phyloP scores from a whole-genome alignment of 2,329 filamentous ascomycete species.

The Ophiocordyceps robertsii region DNA sequence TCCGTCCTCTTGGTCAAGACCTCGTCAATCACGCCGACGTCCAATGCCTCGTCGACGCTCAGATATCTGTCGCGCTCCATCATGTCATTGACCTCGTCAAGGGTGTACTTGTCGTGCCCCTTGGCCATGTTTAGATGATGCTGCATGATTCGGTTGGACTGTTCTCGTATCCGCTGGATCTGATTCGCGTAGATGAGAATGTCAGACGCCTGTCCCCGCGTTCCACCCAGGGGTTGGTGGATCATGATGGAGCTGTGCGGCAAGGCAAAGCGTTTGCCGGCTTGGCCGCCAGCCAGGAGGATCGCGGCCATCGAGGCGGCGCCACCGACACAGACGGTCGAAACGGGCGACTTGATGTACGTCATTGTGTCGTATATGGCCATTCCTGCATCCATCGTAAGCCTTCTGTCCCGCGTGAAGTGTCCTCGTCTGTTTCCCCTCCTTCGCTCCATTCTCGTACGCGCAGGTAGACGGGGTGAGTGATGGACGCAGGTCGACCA shows the following conservation, averaged over 20 bases:
- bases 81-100: conserved; percentile 79
- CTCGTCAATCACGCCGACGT: conserved; percentile 84
- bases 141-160: conserved; percentile 84
- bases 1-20: conserved; percentile 56
- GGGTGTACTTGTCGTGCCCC: conserved; percentile 58
- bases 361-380: conserved; percentile 99
- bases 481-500: too few species aligned
- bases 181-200: conserved; percentile 97
- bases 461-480: not conserved
- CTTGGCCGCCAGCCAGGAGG: conserved; percentile 71
- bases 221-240: conserved; percentile 78
- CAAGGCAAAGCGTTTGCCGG: conserved; percentile 75
- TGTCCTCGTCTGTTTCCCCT: not conserved
- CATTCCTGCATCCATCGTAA: conserved; percentile 29
- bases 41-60: conserved; percentile 74
- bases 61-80: conserved; percentile 98
- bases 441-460: not conserved
- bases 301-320: conserved; percentile 92
- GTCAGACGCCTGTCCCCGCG: conserved; percentile 54
- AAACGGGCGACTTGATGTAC: conserved; percentile 87
- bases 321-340: conserved; percentile 87
- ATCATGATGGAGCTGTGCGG: conserved; percentile 97
- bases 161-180: conserved; percentile 73
- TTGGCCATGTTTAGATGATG: conserved; percentile 69
- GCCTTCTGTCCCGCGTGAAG: not conserved